Conservation (phyloP, 108 stramenopile species). For the Skeletonema marinoi region DNA sequence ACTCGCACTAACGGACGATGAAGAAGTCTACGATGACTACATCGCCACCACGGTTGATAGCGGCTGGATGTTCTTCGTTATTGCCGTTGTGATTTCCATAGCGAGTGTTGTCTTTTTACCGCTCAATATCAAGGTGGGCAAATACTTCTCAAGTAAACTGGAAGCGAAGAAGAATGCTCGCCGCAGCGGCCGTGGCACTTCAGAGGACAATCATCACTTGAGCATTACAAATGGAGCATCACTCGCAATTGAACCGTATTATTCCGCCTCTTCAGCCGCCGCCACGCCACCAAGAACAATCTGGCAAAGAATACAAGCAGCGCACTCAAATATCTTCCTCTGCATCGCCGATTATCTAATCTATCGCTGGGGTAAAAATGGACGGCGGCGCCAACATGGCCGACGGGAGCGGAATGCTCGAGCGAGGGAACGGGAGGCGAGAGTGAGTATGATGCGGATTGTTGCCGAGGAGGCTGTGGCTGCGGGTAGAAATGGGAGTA, state of each 20-base stretch:
- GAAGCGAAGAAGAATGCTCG: background rate
- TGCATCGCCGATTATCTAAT: background rate
- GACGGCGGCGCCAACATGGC: background rate
- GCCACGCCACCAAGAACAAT: no score
- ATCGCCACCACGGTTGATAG: conserved; percentile 25
- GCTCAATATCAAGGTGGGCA: conserved; percentile 11
- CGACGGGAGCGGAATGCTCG: background rate
- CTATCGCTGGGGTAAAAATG: background rate
- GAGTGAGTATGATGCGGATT: background rate
- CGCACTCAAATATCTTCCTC: background rate
- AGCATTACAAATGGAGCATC: background rate
- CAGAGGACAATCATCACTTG: background rate
- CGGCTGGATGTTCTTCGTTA: conserved; percentile 26
- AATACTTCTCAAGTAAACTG: background rate
- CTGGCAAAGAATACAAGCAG: no score
- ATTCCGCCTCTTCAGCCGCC: no score
- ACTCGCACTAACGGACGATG: conserved; percentile 11
- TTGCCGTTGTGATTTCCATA: conserved; percentile 23
- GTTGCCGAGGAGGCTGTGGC: background rate
- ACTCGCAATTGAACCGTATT: no score
- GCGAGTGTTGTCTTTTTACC: conserved; percentile 20
- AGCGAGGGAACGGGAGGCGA: background rate
- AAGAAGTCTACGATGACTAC: conserved; percentile 31
- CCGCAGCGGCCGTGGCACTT: background rate
- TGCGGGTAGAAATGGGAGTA: background rate